Conservation (phyloP, 257 asterid species). For the Nicotiana paniculata region DNA sequence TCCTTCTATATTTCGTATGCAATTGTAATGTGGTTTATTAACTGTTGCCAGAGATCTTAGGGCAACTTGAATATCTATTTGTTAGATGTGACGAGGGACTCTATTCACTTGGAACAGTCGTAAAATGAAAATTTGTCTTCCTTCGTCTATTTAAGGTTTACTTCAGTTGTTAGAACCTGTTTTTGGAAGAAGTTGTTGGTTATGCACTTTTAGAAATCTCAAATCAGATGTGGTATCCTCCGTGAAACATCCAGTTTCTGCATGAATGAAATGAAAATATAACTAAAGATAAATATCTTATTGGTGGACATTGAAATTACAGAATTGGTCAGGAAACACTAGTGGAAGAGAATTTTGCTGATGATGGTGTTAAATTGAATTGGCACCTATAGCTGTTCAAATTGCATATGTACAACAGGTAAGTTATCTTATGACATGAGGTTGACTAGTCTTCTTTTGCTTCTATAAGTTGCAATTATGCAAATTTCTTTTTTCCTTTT, state of each 20-base stretch:
- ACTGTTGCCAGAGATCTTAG: not conserved
- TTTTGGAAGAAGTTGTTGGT: not conserved
- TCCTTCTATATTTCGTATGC: not conserved
- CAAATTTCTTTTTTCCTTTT: not conserved
- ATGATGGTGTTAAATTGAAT: slow-evolving; percentile 74
- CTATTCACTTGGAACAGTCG: not conserved
- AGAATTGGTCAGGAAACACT: slow-evolving; percentile 92
- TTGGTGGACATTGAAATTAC: slow-evolving; percentile 10
- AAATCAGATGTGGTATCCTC: not conserved
- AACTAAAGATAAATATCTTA: not conserved
- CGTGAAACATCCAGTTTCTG: not conserved
- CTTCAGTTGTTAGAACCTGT: not conserved
- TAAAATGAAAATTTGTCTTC: not conserved
- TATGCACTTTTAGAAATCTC: not conserved
- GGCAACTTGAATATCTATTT: not conserved
- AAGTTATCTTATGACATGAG: not conserved
- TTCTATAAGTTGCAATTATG: slow-evolving; percentile 6
- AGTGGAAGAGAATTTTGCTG: slow-evolving; percentile 71
- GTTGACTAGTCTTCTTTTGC: not conserved
- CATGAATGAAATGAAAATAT: not conserved
- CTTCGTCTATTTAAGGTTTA: not conserved
- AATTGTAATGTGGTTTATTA: not conserved
- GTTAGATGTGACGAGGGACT: not conserved
- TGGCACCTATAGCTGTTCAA: slow-evolving; percentile 92
- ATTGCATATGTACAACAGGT: slow-evolving; percentile 92